Percentiles rank a stretch among this genome's conserved stretches.
phyloP scores from a whole-genome alignment of 176 grass and related monocot genomes.

The Carex pumila region DNA sequence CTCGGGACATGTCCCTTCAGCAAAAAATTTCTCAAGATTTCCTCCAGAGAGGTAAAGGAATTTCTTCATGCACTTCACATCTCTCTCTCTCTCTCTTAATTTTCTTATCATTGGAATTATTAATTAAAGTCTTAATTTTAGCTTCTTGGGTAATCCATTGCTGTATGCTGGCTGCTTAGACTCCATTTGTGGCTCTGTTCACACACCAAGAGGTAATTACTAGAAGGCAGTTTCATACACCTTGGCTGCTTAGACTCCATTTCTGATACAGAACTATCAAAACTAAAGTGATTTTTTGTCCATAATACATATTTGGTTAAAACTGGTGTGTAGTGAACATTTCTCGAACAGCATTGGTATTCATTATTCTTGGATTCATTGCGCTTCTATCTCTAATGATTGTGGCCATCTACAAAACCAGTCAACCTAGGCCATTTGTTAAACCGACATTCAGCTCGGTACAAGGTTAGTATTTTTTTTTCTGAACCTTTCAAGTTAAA shows the following conservation, averaged over 20 bases:
- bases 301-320: not conserved
- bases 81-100: not conserved
- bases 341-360: slow-evolving; percentile 58
- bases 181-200: slow-evolving; percentile 39
- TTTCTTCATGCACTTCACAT: not conserved
- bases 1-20: slow-evolving; percentile 55
- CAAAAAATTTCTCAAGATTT: slow-evolving; percentile 87
- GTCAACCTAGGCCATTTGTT: slow-evolving; percentile 54
- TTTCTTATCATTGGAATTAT: not conserved
- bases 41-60: slow-evolving; percentile 63
- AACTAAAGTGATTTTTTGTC: not conserved
- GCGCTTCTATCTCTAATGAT: slow-evolving; percentile 54
- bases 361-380: slow-evolving; percentile 72
- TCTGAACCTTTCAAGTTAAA: not conserved
- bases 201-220: slow-evolving; percentile 57
- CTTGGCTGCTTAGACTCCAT: too few species aligned
- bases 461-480: slow-evolving; percentile 41
- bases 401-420: slow-evolving; percentile 78
- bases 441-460: slow-evolving; percentile 52
- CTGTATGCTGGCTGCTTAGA: slow-evolving; percentile 48
- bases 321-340: slow-evolving; percentile 46
- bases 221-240: not conserved
- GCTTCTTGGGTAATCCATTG: slow-evolving; percentile 78
- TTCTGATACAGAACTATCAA: not conserved
- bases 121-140: slow-evolving; percentile 28